Conservation (phyloP, 2,329 filamentous ascomycete species). For the Nothophoma quercina region DNA sequence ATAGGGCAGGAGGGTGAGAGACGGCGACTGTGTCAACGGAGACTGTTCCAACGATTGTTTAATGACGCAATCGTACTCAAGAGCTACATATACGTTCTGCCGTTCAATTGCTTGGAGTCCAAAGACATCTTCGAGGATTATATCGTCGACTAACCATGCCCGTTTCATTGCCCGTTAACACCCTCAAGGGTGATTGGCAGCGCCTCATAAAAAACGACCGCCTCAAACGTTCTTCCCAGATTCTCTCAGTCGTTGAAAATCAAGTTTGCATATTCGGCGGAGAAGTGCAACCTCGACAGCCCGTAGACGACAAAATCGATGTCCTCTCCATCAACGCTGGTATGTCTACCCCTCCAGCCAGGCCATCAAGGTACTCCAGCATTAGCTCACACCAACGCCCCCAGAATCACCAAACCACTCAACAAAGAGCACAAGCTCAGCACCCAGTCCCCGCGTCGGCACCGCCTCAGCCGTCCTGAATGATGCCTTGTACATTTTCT, state of each 20-base stretch:
- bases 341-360: constrained; percentile 17
- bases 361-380: constrained; percentile 30
- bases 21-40: too few species aligned
- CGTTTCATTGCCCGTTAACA: constrained; percentile 32
- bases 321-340: constrained; percentile 60
- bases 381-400: constrained; percentile 16
- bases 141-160: constrained; percentile 27
- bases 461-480: constrained; percentile 74
- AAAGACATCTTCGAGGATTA: neutral
- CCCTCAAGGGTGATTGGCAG: constrained; percentile 48
- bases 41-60: constrained; percentile 3
- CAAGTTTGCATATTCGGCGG: constrained; percentile 79
- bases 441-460: constrained; percentile 75
- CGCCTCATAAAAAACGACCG: constrained; percentile 43
- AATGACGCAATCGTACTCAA: constrained; percentile 16
- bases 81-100: neutral
- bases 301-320: constrained; percentile 77
- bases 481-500: constrained; percentile 79
- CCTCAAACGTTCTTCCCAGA: constrained; percentile 77
- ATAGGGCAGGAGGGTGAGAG: constrained; percentile 4
- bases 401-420: constrained; percentile 54
- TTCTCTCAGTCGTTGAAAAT: constrained; percentile 66
- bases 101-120: neutral
- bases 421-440: constrained; percentile 38
- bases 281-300: constrained; percentile 70